Evolutionary conservation across 176 grass and related monocot genomes (phyloP).

Genomic region (Ensete glaucum): DNA sequence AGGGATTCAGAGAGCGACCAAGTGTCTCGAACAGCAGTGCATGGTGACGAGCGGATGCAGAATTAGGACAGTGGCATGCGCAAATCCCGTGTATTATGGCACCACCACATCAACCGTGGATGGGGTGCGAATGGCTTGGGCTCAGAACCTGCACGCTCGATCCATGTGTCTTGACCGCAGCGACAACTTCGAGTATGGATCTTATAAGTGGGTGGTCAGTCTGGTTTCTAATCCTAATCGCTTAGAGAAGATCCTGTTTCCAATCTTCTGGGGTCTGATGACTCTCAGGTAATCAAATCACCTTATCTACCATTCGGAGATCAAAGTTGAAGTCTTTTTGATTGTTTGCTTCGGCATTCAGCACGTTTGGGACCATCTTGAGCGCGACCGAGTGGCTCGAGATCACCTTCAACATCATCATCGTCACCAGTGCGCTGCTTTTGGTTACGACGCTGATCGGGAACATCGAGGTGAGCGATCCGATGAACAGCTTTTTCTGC

Average conservation of each 20-base stretch:
- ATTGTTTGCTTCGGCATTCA: background rate
- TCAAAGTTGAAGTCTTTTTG: background rate
- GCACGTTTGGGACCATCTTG: constrained; percentile 84
- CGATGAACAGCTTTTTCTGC: too few relatives aligned
- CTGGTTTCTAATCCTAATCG: constrained; percentile 63
- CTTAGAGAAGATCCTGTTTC: constrained; percentile 76
- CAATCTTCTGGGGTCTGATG: constrained; percentile 97
- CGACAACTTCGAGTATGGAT: constrained; percentile 59
- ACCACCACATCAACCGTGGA: background rate
- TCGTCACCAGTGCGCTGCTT: constrained; percentile 66
- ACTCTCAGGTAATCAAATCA: constrained; percentile 43
- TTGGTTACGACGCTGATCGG: constrained; percentile 91
- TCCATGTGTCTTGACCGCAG: constrained; percentile 35
- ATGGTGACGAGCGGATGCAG: constrained; percentile 22
- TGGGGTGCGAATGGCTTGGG: constrained; percentile 42
- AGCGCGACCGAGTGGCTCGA: constrained; percentile 95
- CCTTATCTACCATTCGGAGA: background rate
- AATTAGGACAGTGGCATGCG: constrained; percentile 36
- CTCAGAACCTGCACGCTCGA: constrained; percentile 34
- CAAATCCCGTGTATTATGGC: constrained; percentile 52
- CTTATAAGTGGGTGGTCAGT: constrained; percentile 75
- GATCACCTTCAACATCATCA: constrained; percentile 93
- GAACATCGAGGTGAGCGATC: constrained; percentile 74
- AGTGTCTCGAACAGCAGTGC: constrained; percentile 65
- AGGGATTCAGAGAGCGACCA: constrained; percentile 68